These are phyloP conservation scores for Sugiyamaella boreocaroliniensis DNA, from an alignment of 805 yeast species.

Conservation along the genomic window DNA sequence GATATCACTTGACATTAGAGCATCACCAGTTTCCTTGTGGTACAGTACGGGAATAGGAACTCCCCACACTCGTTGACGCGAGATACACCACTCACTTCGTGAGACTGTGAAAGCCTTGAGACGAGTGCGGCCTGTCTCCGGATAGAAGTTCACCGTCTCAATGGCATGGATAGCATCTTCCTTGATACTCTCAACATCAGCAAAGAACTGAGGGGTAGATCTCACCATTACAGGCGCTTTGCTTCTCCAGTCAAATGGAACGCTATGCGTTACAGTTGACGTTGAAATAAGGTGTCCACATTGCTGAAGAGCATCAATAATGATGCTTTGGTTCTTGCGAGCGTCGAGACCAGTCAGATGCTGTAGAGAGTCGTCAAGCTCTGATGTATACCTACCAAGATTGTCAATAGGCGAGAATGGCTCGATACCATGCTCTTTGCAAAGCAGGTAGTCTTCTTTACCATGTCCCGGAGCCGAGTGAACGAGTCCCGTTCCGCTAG, in stretches of 20 bases:
- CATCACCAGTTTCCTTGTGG: constrained; percentile 51
- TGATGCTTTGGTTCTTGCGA: constrained; percentile 41
- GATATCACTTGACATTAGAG: constrained; percentile 50
- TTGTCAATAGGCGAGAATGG: constrained; percentile 76
- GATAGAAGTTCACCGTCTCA: constrained; percentile 59
- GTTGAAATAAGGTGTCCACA: constrained; percentile 43
- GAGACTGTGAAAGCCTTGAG: constrained; percentile 63
- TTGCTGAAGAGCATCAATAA: constrained; percentile 40
- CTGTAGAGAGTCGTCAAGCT: constrained; percentile 1
- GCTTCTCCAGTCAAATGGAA: constrained; percentile 97
- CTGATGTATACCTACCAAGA: constrained; percentile 49
- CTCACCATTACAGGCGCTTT: constrained; percentile 91
- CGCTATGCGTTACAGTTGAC: constrained; percentile 59
- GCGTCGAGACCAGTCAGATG: constrained; percentile 56
- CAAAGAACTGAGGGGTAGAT: constrained; percentile 96
- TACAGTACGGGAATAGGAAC: constrained; percentile 91
- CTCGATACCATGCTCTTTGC: constrained; percentile 48
- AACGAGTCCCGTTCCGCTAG: constrained; percentile 90
- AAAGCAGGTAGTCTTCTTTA: constrained; percentile 77
- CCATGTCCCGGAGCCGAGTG: constrained; percentile 99
- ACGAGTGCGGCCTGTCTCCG: constrained; percentile 65
- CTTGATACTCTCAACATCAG: constrained; percentile 73
- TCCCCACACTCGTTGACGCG: constrained; percentile 96
- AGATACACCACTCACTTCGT: constrained; percentile 95
- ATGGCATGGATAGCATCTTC: constrained; percentile 53